Conservation (phyloP, 2,329 filamentous ascomycete species). For the Alternaria atra region DNA sequence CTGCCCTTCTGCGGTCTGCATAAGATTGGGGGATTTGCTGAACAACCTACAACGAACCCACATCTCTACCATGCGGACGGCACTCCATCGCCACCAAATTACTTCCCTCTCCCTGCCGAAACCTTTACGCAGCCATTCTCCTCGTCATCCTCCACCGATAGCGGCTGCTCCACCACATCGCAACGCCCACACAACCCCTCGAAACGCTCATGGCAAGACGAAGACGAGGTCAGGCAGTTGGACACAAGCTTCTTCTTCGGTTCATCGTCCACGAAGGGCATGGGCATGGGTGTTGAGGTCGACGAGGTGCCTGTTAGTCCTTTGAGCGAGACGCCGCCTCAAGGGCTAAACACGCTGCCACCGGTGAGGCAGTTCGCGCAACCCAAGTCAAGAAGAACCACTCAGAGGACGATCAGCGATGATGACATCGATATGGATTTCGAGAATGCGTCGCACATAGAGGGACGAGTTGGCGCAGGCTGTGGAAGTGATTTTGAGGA, state of each 20-base stretch:
- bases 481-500: slow-evolving; percentile 71
- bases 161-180: slow-evolving; percentile 39
- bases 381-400: slow-evolving; percentile 36
- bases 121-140: slow-evolving; percentile 48
- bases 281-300: slow-evolving; percentile 23
- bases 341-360: slow-evolving; percentile 28
- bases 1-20: slow-evolving; percentile 83
- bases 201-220: slow-evolving; percentile 57
- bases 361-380: slow-evolving; percentile 41
- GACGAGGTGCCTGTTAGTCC: slow-evolving; percentile 51
- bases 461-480: slow-evolving; percentile 47
- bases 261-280: slow-evolving; percentile 23
- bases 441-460: slow-evolving; percentile 39
- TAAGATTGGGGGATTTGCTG: slow-evolving; percentile 73
- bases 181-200: slow-evolving; percentile 43
- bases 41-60: slow-evolving; percentile 61
- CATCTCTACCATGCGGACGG: slow-evolving; percentile 49
- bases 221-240: slow-evolving; percentile 35
- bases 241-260: slow-evolving; percentile 41
- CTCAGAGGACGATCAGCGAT: slow-evolving; percentile 25
- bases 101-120: slow-evolving; percentile 45
- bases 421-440: slow-evolving; percentile 45
- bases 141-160: slow-evolving; percentile 39
- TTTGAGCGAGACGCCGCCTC: slow-evolving; percentile 38
- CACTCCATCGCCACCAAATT: slow-evolving; percentile 27